Evolutionary conservation across 768 basidiomycete genomes (phyloP).

Genomic region (Paxillus involutus): DNA sequence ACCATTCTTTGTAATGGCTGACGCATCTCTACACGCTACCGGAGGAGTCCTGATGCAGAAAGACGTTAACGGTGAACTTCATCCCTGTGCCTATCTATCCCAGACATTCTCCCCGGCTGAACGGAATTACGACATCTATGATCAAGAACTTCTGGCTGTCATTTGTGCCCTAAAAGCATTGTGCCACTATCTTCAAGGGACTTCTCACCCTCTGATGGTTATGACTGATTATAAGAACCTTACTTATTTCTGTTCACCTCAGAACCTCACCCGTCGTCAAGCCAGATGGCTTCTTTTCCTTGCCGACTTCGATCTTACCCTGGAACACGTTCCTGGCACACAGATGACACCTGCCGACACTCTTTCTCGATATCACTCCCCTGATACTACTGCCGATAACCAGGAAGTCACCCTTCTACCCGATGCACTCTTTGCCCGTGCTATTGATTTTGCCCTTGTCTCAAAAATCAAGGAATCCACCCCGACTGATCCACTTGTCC

Average conservation of each 20-base stretch:
- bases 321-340: background rate
- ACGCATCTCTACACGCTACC: background rate
- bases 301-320: no score
- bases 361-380: no score
- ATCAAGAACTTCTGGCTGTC: conserved; percentile 17
- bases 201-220: conserved; percentile 28
- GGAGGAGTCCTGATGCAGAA: background rate
- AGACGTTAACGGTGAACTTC: background rate
- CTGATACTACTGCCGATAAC: no score
- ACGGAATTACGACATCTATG: conserved; percentile 48
- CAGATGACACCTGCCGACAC: no score
- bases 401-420: conserved; percentile 19
- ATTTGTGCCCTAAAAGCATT: background rate
- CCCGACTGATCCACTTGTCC: no score
- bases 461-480: no score
- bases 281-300: no score
- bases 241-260: background rate
- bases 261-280: background rate
- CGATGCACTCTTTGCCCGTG: no score
- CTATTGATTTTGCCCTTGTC: no score
- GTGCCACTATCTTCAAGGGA: conserved; percentile 35
- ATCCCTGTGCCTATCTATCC: background rate
- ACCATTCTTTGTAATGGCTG: conserved; percentile 1
- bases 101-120: conserved; percentile 24
- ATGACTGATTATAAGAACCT: conserved; percentile 31